phyloP scores from a whole-genome alignment of 371 early-diverging fungal species.

The Zychaea mexicana region DNA sequence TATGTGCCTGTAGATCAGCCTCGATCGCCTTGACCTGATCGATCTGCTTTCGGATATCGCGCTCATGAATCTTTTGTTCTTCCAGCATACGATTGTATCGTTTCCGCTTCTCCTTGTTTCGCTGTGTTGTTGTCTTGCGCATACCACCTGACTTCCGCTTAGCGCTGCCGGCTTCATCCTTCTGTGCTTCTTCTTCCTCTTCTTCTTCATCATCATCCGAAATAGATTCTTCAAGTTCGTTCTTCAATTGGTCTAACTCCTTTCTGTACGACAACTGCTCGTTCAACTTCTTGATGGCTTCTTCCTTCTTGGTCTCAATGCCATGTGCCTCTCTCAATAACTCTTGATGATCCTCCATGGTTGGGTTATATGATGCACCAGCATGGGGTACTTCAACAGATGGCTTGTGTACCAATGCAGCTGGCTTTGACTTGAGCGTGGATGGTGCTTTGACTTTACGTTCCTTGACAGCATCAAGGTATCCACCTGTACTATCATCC shows the following conservation, averaged over 20 bases:
- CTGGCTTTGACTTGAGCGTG: conserved; percentile 50
- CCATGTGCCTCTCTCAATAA: conserved; percentile 49
- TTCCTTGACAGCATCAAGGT: conserved; percentile 26
- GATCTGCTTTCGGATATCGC: conserved; percentile 59
- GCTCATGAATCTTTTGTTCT: conserved; percentile 46
- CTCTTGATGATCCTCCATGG: conserved; percentile 76
- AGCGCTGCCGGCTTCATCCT: conserved; percentile 15
- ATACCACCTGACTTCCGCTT: conserved; percentile 36
- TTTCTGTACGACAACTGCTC: conserved; percentile 14
- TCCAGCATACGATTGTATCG: conserved; percentile 20
- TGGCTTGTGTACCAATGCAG: conserved; percentile 48
- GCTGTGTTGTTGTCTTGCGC: conserved; percentile 41
- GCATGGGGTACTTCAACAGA: conserved; percentile 79
- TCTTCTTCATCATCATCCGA: conserved; percentile 17
- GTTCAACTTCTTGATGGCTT: conserved; percentile 11
- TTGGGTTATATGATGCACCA: conserved; percentile 93
- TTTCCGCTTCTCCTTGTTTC: conserved; percentile 32
- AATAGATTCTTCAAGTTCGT: conserved; percentile 12
- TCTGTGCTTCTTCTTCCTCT: conserved; percentile 29
- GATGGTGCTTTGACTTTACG: conserved; percentile 52
- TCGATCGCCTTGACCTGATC: conserved; percentile 51
- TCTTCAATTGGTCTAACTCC: conserved; percentile 8
- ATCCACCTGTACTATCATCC: conserved; percentile 6
- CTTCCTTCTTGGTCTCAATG: conserved; percentile 43
- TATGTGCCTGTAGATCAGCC: conserved; percentile 41